A percentile compares a stretch with the other conserved stretches of the same genome.
Conservation (phyloP, 495 filamentous ascomycete genomes). For the Podospora tetraspora region DNA sequence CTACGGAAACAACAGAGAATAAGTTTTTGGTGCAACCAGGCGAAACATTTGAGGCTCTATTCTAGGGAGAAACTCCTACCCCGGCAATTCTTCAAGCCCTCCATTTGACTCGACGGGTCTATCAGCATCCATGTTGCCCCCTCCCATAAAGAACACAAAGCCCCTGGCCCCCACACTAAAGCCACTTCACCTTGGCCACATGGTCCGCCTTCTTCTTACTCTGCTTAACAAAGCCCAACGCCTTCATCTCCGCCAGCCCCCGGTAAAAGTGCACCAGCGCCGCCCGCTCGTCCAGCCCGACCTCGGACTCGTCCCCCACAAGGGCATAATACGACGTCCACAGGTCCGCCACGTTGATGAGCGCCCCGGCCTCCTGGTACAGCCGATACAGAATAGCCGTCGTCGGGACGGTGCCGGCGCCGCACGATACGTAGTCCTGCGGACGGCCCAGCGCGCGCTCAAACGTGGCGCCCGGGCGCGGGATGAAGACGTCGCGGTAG, state of each 20-base stretch:
- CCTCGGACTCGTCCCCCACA: slow-evolving; percentile 54
- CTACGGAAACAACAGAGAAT: not conserved
- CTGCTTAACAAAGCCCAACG: slow-evolving; percentile 79
- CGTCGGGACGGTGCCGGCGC: slow-evolving; percentile 52
- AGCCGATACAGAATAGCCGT: slow-evolving; percentile 83
- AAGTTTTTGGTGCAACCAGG: not conserved
- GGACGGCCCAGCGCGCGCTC: slow-evolving; percentile 76
- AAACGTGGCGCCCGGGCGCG: slow-evolving; percentile 68
- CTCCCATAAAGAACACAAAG: slow-evolving; percentile 3
- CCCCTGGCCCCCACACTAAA: slow-evolving; percentile 13
- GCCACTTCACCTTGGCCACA: slow-evolving; percentile 66
- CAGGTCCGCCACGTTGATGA: slow-evolving; percentile 85
- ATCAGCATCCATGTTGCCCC: not conserved
- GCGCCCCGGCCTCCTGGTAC: slow-evolving; percentile 79
- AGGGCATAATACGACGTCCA: slow-evolving; percentile 83
- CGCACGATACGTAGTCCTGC: slow-evolving; percentile 78
- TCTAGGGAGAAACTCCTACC: not conserved
- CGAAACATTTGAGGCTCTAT: not conserved
- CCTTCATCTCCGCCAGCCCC: slow-evolving; percentile 74
- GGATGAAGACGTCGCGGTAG: slow-evolving; percentile 75
- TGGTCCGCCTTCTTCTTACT: slow-evolving; percentile 91
- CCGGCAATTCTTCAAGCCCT: not conserved
- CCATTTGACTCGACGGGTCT: not conserved
- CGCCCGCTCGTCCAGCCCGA: slow-evolving; percentile 43
- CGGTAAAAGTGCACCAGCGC: slow-evolving; percentile 73